These are phyloP conservation scores for Calonectria crousiana DNA, from an alignment of 2,329 filamentous ascomycete genomes.

Conservation along the genomic window DNA sequence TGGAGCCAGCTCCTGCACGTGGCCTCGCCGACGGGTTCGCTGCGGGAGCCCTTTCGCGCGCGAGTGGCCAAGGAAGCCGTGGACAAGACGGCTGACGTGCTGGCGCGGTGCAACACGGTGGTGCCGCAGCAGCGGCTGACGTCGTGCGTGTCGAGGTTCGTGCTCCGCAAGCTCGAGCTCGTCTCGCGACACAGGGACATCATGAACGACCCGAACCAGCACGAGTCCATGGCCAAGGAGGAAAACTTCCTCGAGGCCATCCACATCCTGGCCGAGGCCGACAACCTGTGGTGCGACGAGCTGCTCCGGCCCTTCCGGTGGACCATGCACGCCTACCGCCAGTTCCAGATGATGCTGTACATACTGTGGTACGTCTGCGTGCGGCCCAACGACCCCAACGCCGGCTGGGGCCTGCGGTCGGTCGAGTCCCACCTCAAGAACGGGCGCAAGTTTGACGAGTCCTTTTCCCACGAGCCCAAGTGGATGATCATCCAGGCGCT, in stretches of 20 bases:
- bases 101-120: slow-evolving; percentile 62
- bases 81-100: slow-evolving; percentile 33
- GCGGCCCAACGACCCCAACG: slow-evolving; percentile 46
- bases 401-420: slow-evolving; percentile 49
- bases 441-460: slow-evolving; percentile 1
- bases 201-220: slow-evolving; percentile 38
- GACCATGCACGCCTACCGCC: slow-evolving; percentile 54
- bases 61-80: slow-evolving; percentile 58
- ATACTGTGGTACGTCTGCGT: slow-evolving; percentile 58
- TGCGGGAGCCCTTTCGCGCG: slow-evolving; percentile 50
- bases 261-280: slow-evolving; percentile 48
- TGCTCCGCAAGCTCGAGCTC: slow-evolving; percentile 57
- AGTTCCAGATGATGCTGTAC: slow-evolving; percentile 58
- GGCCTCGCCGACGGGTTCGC: slow-evolving; percentile 16
- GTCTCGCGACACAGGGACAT: slow-evolving; percentile 59
- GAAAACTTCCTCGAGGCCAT: slow-evolving; percentile 50
- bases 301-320: slow-evolving; percentile 53
- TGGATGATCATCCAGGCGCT: slow-evolving; percentile 48
- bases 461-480: slow-evolving; percentile 38
- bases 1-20: slow-evolving; percentile 42
- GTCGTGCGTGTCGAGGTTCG: slow-evolving; percentile 41
- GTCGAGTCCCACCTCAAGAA: slow-evolving; percentile 31
- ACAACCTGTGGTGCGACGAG: slow-evolving; percentile 50
- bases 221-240: slow-evolving; percentile 42
- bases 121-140: slow-evolving; percentile 58